phyloP scores from a whole-genome alignment of 2,329 filamentous ascomycete species.

The Colletotrichum shisoi region DNA sequence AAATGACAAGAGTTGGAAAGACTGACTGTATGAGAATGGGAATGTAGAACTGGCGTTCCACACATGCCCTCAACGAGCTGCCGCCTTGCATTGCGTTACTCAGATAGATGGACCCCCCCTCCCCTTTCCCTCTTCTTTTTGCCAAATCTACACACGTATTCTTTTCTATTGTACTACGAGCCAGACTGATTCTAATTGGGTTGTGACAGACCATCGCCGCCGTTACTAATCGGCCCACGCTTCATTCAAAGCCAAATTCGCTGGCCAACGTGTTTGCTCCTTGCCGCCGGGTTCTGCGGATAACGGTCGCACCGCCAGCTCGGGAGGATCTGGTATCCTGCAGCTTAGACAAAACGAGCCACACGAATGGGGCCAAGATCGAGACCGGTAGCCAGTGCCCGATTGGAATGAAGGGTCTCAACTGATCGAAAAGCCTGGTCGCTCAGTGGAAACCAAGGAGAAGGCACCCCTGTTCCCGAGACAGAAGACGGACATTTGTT shows the following conservation, averaged over 20 bases:
- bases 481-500: constrained; percentile 21
- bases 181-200: constrained; percentile 52
- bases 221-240: constrained; percentile 39
- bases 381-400: constrained; percentile 25
- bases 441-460: constrained; percentile 11
- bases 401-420: constrained; percentile 17
- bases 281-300: constrained; percentile 13
- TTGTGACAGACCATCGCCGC: constrained; percentile 56
- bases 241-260: constrained; percentile 5
- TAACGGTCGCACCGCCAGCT: constrained; percentile 11
- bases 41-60: constrained; percentile 20
- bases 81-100: constrained; percentile 30
- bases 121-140: constrained; percentile 16
- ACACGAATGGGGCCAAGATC: constrained; percentile 19
- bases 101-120: constrained; percentile 35
- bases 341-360: constrained; percentile 18
- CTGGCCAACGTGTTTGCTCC: constrained; percentile 3
- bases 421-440: constrained; percentile 10
- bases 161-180: constrained; percentile 43
- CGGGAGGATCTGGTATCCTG: constrained; percentile 15
- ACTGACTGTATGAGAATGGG: constrained; percentile 6
- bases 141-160: constrained; percentile 40
- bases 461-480: constrained; percentile 30
- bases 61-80: constrained; percentile 14
- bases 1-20: background rate